Percentiles rank a stretch among this genome's conserved stretches.
Conservation (phyloP, 23 red algal genomes). For the Gracilaria caudata region DNA sequence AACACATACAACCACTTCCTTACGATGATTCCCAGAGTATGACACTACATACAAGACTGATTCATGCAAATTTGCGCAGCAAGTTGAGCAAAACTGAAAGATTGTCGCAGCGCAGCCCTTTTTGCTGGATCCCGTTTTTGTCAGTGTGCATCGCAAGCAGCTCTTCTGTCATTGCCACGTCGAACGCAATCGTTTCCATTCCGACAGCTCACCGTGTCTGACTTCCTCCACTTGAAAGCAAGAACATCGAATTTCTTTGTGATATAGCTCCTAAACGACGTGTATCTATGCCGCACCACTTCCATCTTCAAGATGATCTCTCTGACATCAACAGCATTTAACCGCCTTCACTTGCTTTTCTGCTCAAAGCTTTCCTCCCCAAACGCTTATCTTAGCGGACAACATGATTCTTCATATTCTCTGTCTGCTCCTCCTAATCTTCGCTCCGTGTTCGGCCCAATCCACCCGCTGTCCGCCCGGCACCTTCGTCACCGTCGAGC, state of each 20-base stretch:
- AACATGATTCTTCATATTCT: slow-evolving; percentile 7
- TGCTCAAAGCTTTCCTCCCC: not conserved
- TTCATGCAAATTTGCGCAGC: no score
- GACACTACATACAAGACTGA: no score
- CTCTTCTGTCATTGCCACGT: not conserved
- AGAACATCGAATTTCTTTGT: no score
- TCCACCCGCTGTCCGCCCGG: slow-evolving; percentile 6
- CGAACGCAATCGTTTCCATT: not conserved
- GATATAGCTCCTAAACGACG: not conserved
- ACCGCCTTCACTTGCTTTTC: not conserved
- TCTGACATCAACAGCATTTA: not conserved
- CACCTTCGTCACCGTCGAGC: not conserved
- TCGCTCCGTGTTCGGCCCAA: not conserved
- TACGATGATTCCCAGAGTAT: no score
- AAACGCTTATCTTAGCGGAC: not conserved
- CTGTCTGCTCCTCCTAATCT: not conserved
- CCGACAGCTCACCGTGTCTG: not conserved
- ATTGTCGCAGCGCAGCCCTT: no score
- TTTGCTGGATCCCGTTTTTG: no score
- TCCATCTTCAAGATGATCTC: not conserved
- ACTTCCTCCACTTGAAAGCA: not conserved
- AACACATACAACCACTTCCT: no score
- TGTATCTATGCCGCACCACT: not conserved
- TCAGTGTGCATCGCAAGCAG: not conserved
- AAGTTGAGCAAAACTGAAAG: no score